Evolutionary conservation across 305 asterid species (phyloP), one percentile per base, ranked within the genome.

Genomic region (Coffea humblotiana): DNA sequence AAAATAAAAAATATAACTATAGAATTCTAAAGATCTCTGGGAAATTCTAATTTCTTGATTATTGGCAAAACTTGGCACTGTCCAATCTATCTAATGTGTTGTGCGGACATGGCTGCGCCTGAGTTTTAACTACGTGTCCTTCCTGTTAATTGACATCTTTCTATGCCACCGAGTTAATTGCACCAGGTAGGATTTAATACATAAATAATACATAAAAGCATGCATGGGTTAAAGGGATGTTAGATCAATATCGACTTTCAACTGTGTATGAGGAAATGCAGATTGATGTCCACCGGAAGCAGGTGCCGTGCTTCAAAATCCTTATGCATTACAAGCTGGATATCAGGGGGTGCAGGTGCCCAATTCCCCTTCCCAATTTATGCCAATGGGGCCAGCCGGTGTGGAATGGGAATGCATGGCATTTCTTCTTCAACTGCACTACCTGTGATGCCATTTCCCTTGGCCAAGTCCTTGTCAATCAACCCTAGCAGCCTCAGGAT

Each of bases 361-460:
- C 78, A 58, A 7, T 35, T 7, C 54, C 54, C 54, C 54, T 35
- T 45, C 64, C 21, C 64, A 58, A 11, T 56, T 29, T 60, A 37
- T 75, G 78, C 78, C 25, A 10, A 60, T 75, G 70, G 40, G 19
- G 21, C 23, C 40, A 13, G 32, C 32, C 32, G 35, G 25, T 14
- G 29, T 72, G 63, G 77, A 49, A 72, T 49, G 77, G 66, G 40
- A 74, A 74, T 74, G 54, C 10, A 54, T 56, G 67, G 67, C 9
- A 21, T 37, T 52, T 18, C 68, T 74, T 32, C 43, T 48, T 27
- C 49, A 35, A 12, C 54, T 37, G 8, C 18, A 10, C 12, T 54
- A 19, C 66, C 37, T 13, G 23, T 4, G 35, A 35, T 74, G 66
- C 67, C 77, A 74, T 74, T 74, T 54, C 27, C 48, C 48, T 74